phyloP scores from a whole-genome alignment of 2,329 filamentous ascomycete genomes.

The Diaporthe ampelina region DNA sequence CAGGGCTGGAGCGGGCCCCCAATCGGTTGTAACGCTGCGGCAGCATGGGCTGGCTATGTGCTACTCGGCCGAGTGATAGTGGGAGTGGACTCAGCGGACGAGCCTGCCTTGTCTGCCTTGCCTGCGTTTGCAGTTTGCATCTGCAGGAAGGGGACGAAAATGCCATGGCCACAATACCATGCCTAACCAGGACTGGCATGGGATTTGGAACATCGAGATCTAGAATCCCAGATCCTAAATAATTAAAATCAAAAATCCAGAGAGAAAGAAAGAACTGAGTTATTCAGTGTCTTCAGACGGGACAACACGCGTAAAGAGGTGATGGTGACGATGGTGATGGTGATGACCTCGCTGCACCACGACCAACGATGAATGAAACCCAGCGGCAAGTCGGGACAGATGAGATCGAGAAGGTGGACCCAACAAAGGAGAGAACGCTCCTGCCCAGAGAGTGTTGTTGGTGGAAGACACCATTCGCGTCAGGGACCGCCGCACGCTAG shows the following conservation, averaged over 20 bases:
- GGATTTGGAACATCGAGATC: conserved; percentile 9
- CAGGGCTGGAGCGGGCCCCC: conserved; percentile 10
- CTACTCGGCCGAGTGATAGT: conserved; percentile 3
- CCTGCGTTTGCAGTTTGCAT: neutral
- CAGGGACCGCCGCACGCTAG: conserved; percentile 4
- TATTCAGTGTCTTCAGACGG: neutral
- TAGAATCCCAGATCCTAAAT: neutral
- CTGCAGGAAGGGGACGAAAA: neutral
- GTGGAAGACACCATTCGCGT: neutral
- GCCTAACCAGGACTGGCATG: neutral
- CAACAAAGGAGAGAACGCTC: conserved; percentile 15
- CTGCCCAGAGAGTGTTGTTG: neutral
- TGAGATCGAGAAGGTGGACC: neutral
- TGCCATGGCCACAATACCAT: conserved; percentile 3
- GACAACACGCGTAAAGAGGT: too few relatives aligned
- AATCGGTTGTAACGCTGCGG: neutral
- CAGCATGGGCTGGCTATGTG: neutral
- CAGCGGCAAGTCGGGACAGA: neutral
- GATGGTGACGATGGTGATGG: neutral
- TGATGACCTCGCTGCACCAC: neutral
- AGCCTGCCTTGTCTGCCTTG: neutral
- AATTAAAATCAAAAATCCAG: neutral
- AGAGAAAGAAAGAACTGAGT: neutral
- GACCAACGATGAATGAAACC: neutral
- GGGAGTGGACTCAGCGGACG: neutral